Conservation (phyloP, 1,284 basidiomycete genomes). For the Rhodotorula sp. region DNA sequence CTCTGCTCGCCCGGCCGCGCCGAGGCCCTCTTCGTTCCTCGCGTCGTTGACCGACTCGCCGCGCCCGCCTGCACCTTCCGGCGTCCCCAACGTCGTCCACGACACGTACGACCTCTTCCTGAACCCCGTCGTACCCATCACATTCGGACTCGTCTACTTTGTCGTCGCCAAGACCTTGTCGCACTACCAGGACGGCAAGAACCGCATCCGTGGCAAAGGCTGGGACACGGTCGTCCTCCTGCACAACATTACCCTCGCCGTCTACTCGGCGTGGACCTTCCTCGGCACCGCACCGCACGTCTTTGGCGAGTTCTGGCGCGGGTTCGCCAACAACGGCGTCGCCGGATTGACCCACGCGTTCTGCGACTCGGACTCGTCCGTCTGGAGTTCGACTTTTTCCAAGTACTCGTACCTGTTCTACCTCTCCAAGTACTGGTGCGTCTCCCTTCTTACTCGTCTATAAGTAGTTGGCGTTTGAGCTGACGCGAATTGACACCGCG, state of each 20-base stretch:
- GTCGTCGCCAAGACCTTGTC: slow-evolving; percentile 29
- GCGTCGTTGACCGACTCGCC: slow-evolving; percentile 20
- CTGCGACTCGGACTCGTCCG: slow-evolving; percentile 47
- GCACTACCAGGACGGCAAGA: slow-evolving; percentile 40
- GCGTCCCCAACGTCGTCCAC: slow-evolving; percentile 17
- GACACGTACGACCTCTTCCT: slow-evolving; percentile 12
- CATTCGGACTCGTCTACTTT: slow-evolving; percentile 37
- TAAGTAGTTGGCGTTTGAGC: too few species aligned
- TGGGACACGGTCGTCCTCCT: slow-evolving; percentile 44
- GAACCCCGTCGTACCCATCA: slow-evolving; percentile 29
- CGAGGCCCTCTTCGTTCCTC: slow-evolving; percentile 12
- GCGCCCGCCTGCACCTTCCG: slow-evolving; percentile 17
- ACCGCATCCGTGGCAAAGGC: slow-evolving; percentile 39
- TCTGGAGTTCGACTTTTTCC: slow-evolving; percentile 43
- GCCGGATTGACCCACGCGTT: slow-evolving; percentile 45
- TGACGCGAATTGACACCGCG: not conserved
- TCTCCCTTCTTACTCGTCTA: slow-evolving; percentile 15
- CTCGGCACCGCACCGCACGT: slow-evolving; percentile 34
- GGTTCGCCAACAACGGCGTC: slow-evolving; percentile 13
- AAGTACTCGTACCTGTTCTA: slow-evolving; percentile 48
- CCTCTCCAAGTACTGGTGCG: slow-evolving; percentile 46
- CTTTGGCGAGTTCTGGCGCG: slow-evolving; percentile 28
- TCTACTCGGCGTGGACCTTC: slow-evolving; percentile 45
- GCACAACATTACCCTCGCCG: slow-evolving; percentile 48
- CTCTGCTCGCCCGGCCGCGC: not conserved